Conservation (phyloP, 169 alveolate genomes). For the Plasmodium berghei region DNA sequence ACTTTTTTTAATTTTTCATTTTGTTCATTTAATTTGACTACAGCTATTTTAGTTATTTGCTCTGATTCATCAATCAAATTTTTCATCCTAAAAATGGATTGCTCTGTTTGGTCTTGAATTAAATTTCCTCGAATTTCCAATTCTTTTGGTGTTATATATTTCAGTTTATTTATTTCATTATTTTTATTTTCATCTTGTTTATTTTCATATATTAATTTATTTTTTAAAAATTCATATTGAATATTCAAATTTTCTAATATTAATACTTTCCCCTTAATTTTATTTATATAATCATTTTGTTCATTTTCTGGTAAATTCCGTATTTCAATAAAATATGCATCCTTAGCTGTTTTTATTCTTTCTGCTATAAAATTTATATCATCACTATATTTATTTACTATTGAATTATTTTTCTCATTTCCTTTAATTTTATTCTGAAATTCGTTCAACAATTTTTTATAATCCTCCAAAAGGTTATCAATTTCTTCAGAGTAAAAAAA, state of each 20-base stretch:
- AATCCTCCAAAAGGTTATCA: constrained; percentile 56
- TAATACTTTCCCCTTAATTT: constrained; percentile 51
- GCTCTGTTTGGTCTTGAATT: constrained; percentile 69
- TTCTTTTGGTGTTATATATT: constrained; percentile 48
- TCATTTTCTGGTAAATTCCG: constrained; percentile 57
- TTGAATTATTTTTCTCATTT: constrained; percentile 24
- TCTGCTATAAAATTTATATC: constrained; percentile 48
- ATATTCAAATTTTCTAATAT: constrained; percentile 46
- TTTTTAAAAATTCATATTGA: constrained; percentile 50
- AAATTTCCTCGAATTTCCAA: constrained; percentile 39
- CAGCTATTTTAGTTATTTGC: constrained; percentile 64
- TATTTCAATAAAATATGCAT: constrained; percentile 71
- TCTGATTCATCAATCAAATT: constrained; percentile 68
- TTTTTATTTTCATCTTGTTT: constrained; percentile 24
- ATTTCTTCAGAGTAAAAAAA: constrained; percentile 62
- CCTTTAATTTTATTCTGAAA: constrained; percentile 16
- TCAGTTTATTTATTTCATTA: constrained; percentile 5
- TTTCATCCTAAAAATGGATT: constrained; percentile 63
- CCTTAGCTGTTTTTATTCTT: constrained; percentile 71
- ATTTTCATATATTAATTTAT: constrained; percentile 44
- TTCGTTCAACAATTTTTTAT: constrained; percentile 30
- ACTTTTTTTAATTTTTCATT: constrained; percentile 51
- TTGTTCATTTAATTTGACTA: constrained; percentile 37
- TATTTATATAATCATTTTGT: constrained; percentile 24
- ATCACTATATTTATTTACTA: constrained; percentile 9